These are phyloP conservation scores for Penicillium paradoxum DNA, from an alignment of 495 filamentous ascomycete genomes.

Conservation along the genomic window DNA sequence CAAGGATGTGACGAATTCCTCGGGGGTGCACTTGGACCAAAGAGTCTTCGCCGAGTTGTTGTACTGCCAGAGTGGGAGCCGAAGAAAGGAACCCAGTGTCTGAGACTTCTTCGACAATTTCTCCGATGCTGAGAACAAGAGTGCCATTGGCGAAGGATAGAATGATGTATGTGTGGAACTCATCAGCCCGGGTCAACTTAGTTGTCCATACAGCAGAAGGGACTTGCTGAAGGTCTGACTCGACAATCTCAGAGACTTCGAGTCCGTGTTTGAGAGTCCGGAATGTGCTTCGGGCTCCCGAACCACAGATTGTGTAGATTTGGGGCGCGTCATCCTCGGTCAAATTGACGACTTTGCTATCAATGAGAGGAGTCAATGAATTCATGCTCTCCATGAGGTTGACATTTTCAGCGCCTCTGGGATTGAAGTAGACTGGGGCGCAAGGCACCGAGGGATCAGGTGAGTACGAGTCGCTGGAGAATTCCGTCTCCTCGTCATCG, in stretches of 20 bases:
- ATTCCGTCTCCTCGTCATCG: conserved; percentile 83
- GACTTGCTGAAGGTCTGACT: conserved; percentile 79
- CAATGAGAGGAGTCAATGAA: conserved; percentile 84
- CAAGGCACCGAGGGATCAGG: conserved; percentile 64
- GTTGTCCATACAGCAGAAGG: conserved; percentile 94
- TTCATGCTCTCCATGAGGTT: conserved; percentile 80
- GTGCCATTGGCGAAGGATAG: conserved; percentile 67
- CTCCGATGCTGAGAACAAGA: conserved; percentile 87
- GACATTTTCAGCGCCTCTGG: conserved; percentile 73
- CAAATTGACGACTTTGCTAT: conserved; percentile 84
- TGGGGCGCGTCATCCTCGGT: conserved; percentile 92
- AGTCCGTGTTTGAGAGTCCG: conserved; percentile 88
- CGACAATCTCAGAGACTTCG: conserved; percentile 89
- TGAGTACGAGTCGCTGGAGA: conserved; percentile 75
- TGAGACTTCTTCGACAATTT: conserved; percentile 91
- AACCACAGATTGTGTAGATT: conserved; percentile 88
- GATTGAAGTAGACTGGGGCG: conserved; percentile 76
- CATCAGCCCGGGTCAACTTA: conserved; percentile 74
- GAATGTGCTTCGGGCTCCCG: conserved; percentile 82
- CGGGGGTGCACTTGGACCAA: conserved; percentile 92
- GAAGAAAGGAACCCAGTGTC: conserved; percentile 86
- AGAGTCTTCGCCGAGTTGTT: conserved; percentile 89
- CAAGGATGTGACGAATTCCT: conserved; percentile 84
- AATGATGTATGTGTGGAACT: conserved; percentile 78
- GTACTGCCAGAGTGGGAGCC: conserved; percentile 83